Conservation (phyloP, 2,329 filamentous ascomycete genomes). For the Diaporthe ilicicola region DNA sequence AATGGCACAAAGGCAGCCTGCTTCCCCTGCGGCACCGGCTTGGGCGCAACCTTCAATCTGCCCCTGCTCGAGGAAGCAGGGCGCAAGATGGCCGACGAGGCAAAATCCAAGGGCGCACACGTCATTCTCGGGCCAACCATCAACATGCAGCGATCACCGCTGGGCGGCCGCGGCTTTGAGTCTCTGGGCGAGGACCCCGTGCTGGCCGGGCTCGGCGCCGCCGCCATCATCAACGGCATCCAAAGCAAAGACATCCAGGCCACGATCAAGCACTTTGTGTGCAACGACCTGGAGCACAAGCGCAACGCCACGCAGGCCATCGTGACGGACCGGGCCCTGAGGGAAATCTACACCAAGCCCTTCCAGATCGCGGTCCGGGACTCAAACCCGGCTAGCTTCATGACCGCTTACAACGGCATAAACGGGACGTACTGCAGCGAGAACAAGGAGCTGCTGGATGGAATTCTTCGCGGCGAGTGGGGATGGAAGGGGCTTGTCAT, state of each 20-base stretch:
- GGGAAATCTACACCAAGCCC: constrained; percentile 66
- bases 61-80: constrained; percentile 61
- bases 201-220: constrained; percentile 62
- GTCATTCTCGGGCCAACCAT: constrained; percentile 69
- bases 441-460: constrained; percentile 58
- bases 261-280: constrained; percentile 68
- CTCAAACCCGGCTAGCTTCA: constrained; percentile 60
- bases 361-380: constrained; percentile 66
- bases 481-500: constrained; percentile 65
- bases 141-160: constrained; percentile 68
- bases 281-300: constrained; percentile 68
- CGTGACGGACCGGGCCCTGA: constrained; percentile 62
- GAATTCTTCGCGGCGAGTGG: constrained; percentile 64
- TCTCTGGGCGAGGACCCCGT: constrained; percentile 67
- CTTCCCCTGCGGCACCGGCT: constrained; percentile 66
- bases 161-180: constrained; percentile 68
- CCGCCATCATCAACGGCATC: constrained; percentile 62
- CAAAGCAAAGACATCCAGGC: constrained; percentile 65
- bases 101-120: constrained; percentile 65
- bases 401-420: constrained; percentile 68
- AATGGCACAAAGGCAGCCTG: constrained; percentile 68
- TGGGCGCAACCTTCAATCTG: constrained; percentile 67
- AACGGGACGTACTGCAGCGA: constrained; percentile 66
- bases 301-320: constrained; percentile 64
- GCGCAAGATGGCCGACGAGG: constrained; percentile 60